Evolutionary conservation across 1,284 basidiomycete species (phyloP), one percentile per base, ranked within the genome.

Genomic region (Heterobasidion occidentale): DNA sequence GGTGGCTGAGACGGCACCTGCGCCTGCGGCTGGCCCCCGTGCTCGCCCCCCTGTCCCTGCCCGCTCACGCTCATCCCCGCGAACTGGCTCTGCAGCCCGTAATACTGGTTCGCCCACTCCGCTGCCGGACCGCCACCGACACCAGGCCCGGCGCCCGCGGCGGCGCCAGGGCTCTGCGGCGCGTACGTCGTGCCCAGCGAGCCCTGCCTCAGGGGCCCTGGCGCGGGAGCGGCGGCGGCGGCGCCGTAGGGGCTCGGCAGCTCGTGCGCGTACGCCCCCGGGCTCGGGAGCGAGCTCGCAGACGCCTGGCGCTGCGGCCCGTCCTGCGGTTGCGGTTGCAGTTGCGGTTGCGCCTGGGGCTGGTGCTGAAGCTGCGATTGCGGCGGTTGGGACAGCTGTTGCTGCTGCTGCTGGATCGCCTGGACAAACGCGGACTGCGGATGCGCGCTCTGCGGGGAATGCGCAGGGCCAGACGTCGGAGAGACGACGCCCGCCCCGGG

Each of bases 51-150:
- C 50, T 59, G 52, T 17, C 33, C 53, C 20, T 9, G 60, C 9
- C 63, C 69, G 42, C 62, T 62, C 34, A 71, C 65, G n/a, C 62
- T 64, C 66, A 71, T 61, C n/a, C 62, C 64, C 36, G 67, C 63
- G 53, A 71, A 67, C 61, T 71, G 70, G 36, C 60, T 64, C 49
- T 60, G 57, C 53, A 71, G 20, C 19, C 60, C 59, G n/a, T 67
- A 62, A 59, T 67, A 70, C 46, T 64, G 64, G 44, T 53, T 56
- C 51, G 54, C 60, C 54, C 59, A 61, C 27, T 45, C 59, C 2
- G 48, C 55, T 50, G 58, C 59, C 48, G 62, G 64, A 3, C 56
- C 15, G 57, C 59, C n/a, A 49, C 50, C 5, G 50, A 45, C 7
- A 56, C 34, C 1, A 20, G 14, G 17, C 51, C 46, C n/a, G 14